These are phyloP conservation scores for Eustoma russellianum DNA, from an alignment of 257 asterid genomes.

Conservation along the genomic window DNA sequence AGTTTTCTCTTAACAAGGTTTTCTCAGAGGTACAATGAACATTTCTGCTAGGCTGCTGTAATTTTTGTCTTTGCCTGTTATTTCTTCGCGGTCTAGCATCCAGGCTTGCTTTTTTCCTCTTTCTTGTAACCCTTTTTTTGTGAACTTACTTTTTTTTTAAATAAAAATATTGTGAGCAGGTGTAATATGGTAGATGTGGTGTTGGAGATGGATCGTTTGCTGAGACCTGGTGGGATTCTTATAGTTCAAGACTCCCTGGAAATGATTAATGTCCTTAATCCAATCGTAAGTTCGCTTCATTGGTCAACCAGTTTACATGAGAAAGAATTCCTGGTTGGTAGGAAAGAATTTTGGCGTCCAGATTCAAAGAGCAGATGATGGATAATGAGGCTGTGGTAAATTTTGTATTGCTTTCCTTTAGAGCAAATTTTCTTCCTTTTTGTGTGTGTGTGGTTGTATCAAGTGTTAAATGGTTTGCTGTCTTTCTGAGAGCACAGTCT, in stretches of 20 bases:
- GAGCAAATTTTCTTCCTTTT: no score
- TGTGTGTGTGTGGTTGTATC: no score
- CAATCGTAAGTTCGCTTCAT: conserved; percentile 54
- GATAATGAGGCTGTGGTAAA: no score
- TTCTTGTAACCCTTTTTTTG: neutral
- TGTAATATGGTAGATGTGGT: conserved; percentile 57
- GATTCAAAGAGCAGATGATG: conserved; percentile 3
- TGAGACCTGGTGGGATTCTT: conserved; percentile 75
- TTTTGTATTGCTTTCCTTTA: no score
- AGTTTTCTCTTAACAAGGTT: conserved; percentile 57
- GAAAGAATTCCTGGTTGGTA: conserved; percentile 64
- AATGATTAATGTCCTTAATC: conserved; percentile 31
- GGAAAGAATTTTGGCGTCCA: conserved; percentile 76
- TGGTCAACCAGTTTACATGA: conserved; percentile 57
- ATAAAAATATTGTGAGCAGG: conserved; percentile 23
- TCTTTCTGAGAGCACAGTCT: no score
- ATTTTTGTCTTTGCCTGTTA: no score
- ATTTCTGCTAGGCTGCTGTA: neutral
- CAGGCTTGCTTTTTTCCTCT: neutral
- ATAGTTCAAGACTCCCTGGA: conserved; percentile 61
- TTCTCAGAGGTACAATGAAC: conserved; percentile 41
- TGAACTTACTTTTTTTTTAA: neutral
- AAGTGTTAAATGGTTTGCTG: no score
- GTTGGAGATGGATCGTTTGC: conserved; percentile 66
- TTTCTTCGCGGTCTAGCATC: neutral